Evolutionary conservation across 139 green algal genomes (phyloP).

Genomic region (Deuterostichococcus epilithicus): DNA sequence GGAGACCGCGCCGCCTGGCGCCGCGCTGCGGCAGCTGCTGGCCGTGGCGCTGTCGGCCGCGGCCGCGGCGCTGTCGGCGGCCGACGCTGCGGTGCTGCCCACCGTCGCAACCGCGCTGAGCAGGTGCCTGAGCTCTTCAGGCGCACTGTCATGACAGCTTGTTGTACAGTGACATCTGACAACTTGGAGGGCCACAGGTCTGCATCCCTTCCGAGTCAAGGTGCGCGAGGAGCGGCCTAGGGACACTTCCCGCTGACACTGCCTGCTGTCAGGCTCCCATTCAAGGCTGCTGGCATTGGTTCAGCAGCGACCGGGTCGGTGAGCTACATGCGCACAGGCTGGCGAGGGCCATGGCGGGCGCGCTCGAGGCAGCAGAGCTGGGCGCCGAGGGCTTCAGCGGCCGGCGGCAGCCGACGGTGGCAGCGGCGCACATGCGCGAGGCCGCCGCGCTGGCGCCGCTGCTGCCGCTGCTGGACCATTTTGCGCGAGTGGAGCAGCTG

Average conservation of each 20-base stretch:
- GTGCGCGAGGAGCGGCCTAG: not conserved
- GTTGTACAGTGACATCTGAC: not conserved
- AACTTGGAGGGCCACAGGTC: too few relatives aligned
- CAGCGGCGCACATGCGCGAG: not conserved
- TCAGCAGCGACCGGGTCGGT: too few relatives aligned
- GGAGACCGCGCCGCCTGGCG: slow-evolving; percentile 56
- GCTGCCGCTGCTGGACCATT: not conserved
- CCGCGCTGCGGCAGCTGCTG: slow-evolving; percentile 59
- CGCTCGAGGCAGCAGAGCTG: not conserved
- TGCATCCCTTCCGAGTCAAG: not conserved
- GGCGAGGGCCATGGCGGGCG: not conserved
- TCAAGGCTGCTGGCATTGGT: not conserved
- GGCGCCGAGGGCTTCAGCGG: not conserved
- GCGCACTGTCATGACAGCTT: not conserved
- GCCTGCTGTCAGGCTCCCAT: not conserved
- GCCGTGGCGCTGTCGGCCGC: slow-evolving; percentile 38
- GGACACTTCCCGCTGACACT: not conserved
- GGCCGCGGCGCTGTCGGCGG: slow-evolving; percentile 38
- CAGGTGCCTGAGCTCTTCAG: not conserved
- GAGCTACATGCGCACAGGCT: not conserved
- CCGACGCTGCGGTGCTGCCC: slow-evolving; percentile 37
- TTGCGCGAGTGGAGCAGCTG: slow-evolving; percentile 17
- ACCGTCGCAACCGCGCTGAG: slow-evolving; percentile 32
- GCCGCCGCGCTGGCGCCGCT: not conserved
- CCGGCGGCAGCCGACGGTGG: not conserved